Percentiles rank a stretch among this genome's conserved stretches.
These are phyloP conservation scores for Mycena indigotica DNA, from an alignment of 768 basidiomycete species.

Conservation along the genomic window DNA sequence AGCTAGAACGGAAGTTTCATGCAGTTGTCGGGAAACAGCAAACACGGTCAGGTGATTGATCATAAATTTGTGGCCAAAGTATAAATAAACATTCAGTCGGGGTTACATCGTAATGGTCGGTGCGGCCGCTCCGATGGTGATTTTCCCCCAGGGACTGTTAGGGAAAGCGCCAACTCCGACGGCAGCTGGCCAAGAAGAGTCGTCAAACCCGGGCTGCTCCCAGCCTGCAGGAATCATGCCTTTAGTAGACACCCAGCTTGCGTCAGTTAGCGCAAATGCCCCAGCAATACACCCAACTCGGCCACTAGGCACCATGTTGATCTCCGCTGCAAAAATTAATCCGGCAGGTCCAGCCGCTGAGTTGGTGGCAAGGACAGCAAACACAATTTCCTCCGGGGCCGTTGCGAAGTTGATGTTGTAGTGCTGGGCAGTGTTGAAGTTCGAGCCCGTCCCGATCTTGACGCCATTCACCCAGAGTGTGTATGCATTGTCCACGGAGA, in stretches of 20 bases:
- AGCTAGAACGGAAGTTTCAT: too few relatives aligned
- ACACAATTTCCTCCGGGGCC: neutral
- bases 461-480: slow-evolving; percentile 11
- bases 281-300: neutral
- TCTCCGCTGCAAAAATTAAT: slow-evolving; percentile 1
- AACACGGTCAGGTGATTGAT: too few relatives aligned
- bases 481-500: slow-evolving; percentile 7
- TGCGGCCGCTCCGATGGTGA: neutral
- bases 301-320: slow-evolving; percentile 10
- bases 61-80: too few relatives aligned
- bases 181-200: slow-evolving; percentile 4
- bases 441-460: neutral
- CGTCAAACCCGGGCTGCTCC: slow-evolving; percentile 8
- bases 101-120: too few relatives aligned
- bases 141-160: neutral
- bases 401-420: slow-evolving; percentile 7
- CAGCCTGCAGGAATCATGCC: slow-evolving; percentile 2
- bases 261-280: neutral
- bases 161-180: neutral
- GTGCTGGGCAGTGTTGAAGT: neutral
- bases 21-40: too few relatives aligned
- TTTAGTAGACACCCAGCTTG: slow-evolving; percentile 1
- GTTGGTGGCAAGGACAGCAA: slow-evolving; percentile 7
- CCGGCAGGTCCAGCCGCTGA: slow-evolving; percentile 3
- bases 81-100: too few relatives aligned